Conservation (phyloP, 805 yeast genomes). For the Pichia californica region DNA sequence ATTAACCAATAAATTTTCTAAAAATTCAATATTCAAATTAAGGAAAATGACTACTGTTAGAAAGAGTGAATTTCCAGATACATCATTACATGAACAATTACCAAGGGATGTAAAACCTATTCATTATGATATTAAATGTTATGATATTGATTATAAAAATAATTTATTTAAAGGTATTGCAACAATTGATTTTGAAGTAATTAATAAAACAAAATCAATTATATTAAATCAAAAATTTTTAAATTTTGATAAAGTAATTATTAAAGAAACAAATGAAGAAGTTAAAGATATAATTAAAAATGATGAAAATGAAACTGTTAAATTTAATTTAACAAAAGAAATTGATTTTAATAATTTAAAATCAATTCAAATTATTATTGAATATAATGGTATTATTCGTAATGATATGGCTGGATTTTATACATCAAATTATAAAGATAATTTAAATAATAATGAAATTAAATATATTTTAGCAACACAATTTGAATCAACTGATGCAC, state of each 20-base stretch:
- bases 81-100: constrained; percentile 42
- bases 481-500: constrained; percentile 53
- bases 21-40: neutral
- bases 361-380: constrained; percentile 26
- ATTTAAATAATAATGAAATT: constrained; percentile 28
- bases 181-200: constrained; percentile 40
- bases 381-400: constrained; percentile 40
- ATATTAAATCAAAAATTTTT: constrained; percentile 44
- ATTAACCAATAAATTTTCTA: neutral
- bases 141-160: constrained; percentile 47
- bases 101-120: constrained; percentile 54
- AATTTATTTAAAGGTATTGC: constrained; percentile 45
- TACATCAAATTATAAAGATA: constrained; percentile 37
- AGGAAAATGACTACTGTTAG: constrained; percentile 5
- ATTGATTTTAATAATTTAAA: constrained; percentile 23
- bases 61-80: constrained; percentile 16
- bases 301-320: constrained; percentile 53
- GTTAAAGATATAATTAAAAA: constrained; percentile 15
- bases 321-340: constrained; percentile 42
- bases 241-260: constrained; percentile 23
- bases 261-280: constrained; percentile 23
- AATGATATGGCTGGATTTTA: constrained; percentile 55
- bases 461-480: constrained; percentile 45
- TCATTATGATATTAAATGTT: constrained; percentile 61
- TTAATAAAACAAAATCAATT: constrained; percentile 36